phyloP scores from a whole-genome alignment of 805 yeast species.

The Starmerella gropengiesseri region DNA sequence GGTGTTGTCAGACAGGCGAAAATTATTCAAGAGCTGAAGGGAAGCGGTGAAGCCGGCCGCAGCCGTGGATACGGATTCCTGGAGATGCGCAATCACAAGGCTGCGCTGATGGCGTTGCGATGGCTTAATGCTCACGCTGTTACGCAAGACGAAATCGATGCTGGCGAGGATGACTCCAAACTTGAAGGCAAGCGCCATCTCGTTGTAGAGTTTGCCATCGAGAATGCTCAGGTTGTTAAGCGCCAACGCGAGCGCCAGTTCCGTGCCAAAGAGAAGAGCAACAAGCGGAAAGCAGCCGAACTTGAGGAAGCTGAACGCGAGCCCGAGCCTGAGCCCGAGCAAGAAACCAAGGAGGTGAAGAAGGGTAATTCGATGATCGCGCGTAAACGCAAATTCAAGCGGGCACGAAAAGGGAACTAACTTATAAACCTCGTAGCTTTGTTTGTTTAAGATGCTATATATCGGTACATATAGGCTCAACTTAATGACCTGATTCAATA shows the following conservation, averaged over 20 bases:
- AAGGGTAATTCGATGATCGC: conserved; percentile 27
- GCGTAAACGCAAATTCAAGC: conserved; percentile 29
- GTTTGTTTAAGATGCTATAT: background rate
- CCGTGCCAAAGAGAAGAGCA: conserved; percentile 20
- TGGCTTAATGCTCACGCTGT: conserved; percentile 95
- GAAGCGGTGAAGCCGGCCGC: conserved; percentile 75
- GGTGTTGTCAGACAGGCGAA: conserved; percentile 94
- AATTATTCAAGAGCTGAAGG: conserved; percentile 84
- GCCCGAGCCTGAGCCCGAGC: conserved; percentile 19
- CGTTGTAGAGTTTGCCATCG: conserved; percentile 91
- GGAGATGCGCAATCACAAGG: conserved; percentile 82
- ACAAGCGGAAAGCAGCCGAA: conserved; percentile 25
- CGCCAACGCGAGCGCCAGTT: conserved; percentile 57
- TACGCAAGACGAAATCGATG: conserved; percentile 48
- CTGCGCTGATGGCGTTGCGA: conserved; percentile 90
- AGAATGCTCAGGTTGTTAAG: conserved; percentile 85
- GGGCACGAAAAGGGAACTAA: conserved; percentile 13
- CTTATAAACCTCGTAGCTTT: background rate
- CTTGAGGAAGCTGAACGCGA: conserved; percentile 20
- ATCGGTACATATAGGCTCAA: too few species aligned
- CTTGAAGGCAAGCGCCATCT: conserved; percentile 46
- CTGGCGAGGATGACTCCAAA: conserved; percentile 17
- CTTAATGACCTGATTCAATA: too few species aligned
- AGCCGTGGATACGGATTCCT: conserved; percentile 95
- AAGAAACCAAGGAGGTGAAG: conserved; percentile 16